A percentile compares a stretch with the other conserved stretches of the same genome.
Evolutionary conservation across 2,329 filamentous ascomycete species (phyloP).

Genomic region (Calonectria montana): DNA sequence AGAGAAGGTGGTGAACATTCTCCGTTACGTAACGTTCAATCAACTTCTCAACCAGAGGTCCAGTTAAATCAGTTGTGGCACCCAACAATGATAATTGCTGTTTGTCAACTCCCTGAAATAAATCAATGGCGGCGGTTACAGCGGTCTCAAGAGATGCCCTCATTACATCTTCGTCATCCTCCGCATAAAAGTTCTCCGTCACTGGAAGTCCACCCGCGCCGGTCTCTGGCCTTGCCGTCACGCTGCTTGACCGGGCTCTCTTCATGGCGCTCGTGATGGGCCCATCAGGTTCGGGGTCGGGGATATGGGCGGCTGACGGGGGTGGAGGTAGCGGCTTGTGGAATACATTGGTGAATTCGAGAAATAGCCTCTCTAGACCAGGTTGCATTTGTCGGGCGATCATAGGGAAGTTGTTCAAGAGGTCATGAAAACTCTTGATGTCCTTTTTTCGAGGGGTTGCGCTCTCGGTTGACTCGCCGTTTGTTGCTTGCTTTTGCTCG

Average conservation of each 20-base stretch:
- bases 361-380: slow-evolving; percentile 88
- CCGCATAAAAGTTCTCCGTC: slow-evolving; percentile 77
- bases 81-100: slow-evolving; percentile 92
- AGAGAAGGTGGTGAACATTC: slow-evolving; percentile 90
- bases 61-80: slow-evolving; percentile 92
- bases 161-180: slow-evolving; percentile 94
- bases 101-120: slow-evolving; percentile 96
- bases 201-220: slow-evolving; percentile 56
- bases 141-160: slow-evolving; percentile 89
- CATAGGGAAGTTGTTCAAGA: slow-evolving; percentile 92
- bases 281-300: slow-evolving; percentile 68
- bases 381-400: slow-evolving; percentile 97
- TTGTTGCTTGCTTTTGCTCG: slow-evolving; percentile 50
- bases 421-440: slow-evolving; percentile 88
- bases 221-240: slow-evolving; percentile 48
- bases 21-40: slow-evolving; percentile 96
- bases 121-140: slow-evolving; percentile 91
- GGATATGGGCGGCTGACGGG: slow-evolving; percentile 69
- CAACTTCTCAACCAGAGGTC: slow-evolving; percentile 89
- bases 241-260: slow-evolving; percentile 65
- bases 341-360: slow-evolving; percentile 87
- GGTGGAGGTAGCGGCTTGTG: slow-evolving; percentile 86
- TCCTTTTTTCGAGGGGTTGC: slow-evolving; percentile 78
- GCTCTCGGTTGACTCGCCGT: slow-evolving; percentile 55
- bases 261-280: slow-evolving; percentile 67